Evolutionary conservation across 2,329 filamentous ascomycete genomes (phyloP).

Genomic region (Cladosporium austrohemisphaericum): DNA sequence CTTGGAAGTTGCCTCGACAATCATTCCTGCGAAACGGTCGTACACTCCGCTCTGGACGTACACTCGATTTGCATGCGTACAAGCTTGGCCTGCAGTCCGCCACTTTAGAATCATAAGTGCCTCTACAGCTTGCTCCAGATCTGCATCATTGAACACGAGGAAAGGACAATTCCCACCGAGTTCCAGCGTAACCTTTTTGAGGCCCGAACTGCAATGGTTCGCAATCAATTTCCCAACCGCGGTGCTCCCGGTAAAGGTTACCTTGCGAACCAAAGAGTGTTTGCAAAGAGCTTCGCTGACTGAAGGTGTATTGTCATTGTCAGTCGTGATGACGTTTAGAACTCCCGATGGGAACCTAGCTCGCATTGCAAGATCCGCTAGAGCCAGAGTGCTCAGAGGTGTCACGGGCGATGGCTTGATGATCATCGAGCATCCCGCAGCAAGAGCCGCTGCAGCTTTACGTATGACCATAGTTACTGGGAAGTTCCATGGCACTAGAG

Average conservation of each 20-base stretch:
- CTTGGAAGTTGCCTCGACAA: slow-evolving; percentile 53
- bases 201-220: slow-evolving; percentile 36
- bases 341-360: slow-evolving; percentile 74
- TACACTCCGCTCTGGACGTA: slow-evolving; percentile 53
- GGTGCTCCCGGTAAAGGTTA: slow-evolving; percentile 74
- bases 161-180: slow-evolving; percentile 57
- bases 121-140: slow-evolving; percentile 46
- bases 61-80: slow-evolving; percentile 53
- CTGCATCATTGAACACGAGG: slow-evolving; percentile 45
- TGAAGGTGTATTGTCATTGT: slow-evolving; percentile 40
- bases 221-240: slow-evolving; percentile 54
- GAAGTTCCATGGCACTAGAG: slow-evolving; percentile 79
- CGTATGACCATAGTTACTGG: slow-evolving; percentile 69
- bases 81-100: slow-evolving; percentile 56
- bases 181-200: slow-evolving; percentile 59
- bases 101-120: slow-evolving; percentile 57
- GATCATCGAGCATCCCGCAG: slow-evolving; percentile 54
- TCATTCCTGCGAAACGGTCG: slow-evolving; percentile 60
- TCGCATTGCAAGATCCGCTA: slow-evolving; percentile 64
- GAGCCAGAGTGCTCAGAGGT: slow-evolving; percentile 51
- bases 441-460: slow-evolving; percentile 68
- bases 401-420: slow-evolving; percentile 56
- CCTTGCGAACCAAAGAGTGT: slow-evolving; percentile 66
- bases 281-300: slow-evolving; percentile 64
- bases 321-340: slow-evolving; percentile 64